These are phyloP conservation scores for Fusarium pininemorale DNA, from an alignment of 2,329 filamentous ascomycete genomes.

Conservation along the genomic window DNA sequence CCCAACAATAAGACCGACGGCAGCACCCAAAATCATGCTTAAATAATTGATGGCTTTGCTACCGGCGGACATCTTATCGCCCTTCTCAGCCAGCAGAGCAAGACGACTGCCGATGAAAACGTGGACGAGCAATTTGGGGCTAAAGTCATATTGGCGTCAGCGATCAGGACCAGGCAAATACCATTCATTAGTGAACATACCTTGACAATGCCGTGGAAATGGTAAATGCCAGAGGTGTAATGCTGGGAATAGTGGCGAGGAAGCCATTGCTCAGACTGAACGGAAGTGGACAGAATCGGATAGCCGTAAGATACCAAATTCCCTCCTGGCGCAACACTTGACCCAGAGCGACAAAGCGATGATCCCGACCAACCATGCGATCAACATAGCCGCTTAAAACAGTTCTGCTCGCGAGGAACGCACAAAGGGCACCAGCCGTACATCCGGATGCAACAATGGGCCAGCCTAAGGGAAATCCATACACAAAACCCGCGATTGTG, in stretches of 20 bases:
- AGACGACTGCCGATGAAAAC: constrained; percentile 90
- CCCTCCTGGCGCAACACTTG: constrained; percentile 92
- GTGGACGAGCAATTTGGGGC: constrained; percentile 89
- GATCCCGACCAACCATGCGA: constrained; percentile 81
- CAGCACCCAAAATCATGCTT: constrained; percentile 76
- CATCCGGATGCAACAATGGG: constrained; percentile 83
- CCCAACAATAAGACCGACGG: constrained; percentile 79
- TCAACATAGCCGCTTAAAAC: constrained; percentile 82
- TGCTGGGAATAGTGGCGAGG: constrained; percentile 90
- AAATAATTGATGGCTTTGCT: constrained; percentile 86
- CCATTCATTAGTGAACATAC: constrained; percentile 44
- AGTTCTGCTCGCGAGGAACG: constrained; percentile 83
- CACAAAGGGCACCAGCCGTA: constrained; percentile 77
- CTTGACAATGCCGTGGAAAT: constrained; percentile 82
- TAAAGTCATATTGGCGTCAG: constrained; percentile 40
- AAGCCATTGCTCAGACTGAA: constrained; percentile 96
- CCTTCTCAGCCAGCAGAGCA: constrained; percentile 82
- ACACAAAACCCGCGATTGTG: constrained; percentile 64
- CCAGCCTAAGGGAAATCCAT: constrained; percentile 74
- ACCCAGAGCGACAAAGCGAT: constrained; percentile 86
- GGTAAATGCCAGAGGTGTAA: constrained; percentile 78
- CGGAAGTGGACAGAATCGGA: constrained; percentile 89
- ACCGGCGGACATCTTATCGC: constrained; percentile 80
- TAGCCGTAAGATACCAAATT: constrained; percentile 87
- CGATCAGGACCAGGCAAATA: not conserved